Base-by-base conservation (phyloP, 208 protist genomes). In the Leishmania arabica region DNA sequence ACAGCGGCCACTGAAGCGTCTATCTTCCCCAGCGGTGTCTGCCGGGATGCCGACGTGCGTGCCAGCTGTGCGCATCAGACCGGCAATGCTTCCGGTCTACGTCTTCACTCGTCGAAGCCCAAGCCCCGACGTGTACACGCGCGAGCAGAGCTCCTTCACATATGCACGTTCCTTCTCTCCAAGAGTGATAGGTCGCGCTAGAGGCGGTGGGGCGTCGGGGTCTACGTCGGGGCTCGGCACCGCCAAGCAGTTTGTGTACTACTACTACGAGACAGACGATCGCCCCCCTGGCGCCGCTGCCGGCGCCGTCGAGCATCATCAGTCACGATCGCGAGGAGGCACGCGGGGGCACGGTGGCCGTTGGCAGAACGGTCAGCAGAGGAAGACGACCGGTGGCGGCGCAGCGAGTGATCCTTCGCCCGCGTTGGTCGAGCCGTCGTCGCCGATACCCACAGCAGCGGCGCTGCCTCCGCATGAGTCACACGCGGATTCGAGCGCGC, bases 21-120 rank as follows among this genome's bases (percentile, higher is more conserved):
- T n/a, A 4, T 68, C 34, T n/a, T 56, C 71, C 13, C 49, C 45
- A 34, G 17, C n/a, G 37, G 24, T 34, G 40, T 21, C 74, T 27
- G 62, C 11, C 4, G 42, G 31, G 42, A 5, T 71, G 42, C n/a
- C 51, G 8, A 60, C 54, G 9, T 40, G 60, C 5, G 68, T 65
- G 2, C 65, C 68, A 24, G 58, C 31, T 7, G 66, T 73, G 24
- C 75, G 62, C 19, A 49, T 91, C 1, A 54, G 79, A 56, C 81
- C 90, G 1, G 86, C 92, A 34, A 71, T 68, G 21, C 80, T 95
- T 58, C 92, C 92, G 2, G 92, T 95, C 3, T 95, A 93, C 81
- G 81, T 95, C 74, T 93, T 95, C 85, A 81, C 90, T 71, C 78
- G 89, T 1, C 92, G 92, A 68, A 90, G 89, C 72, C 84, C 72